Percentiles rank a stretch among this genome's conserved stretches.
phyloP scores from a whole-genome alignment of 2,329 filamentous ascomycete genomes.

The Diplodia sapinea region DNA sequence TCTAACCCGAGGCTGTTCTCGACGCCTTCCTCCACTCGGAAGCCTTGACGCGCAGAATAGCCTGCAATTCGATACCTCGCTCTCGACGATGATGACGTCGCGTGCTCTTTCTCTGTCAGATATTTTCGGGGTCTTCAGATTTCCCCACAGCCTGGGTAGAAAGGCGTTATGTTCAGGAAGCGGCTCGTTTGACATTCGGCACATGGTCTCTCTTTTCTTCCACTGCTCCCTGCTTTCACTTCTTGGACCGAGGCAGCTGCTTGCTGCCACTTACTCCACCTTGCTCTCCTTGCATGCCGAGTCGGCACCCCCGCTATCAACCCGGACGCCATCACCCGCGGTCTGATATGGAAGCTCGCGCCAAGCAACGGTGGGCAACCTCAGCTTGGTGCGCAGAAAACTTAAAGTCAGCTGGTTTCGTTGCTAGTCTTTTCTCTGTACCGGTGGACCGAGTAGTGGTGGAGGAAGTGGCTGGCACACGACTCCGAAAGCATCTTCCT shows the following conservation, averaged over 20 bases:
- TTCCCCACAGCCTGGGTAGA: slow-evolving; percentile 25
- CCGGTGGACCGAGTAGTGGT: slow-evolving; percentile 31
- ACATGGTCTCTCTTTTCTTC: slow-evolving; percentile 29
- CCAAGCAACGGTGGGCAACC: slow-evolving; percentile 18
- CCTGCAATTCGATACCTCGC: slow-evolving; percentile 27
- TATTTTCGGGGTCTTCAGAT: slow-evolving; percentile 26
- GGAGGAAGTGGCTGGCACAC: slow-evolving; percentile 30
- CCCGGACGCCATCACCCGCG: slow-evolving; percentile 24
- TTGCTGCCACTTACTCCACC: slow-evolving; percentile 24
- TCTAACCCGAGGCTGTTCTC: slow-evolving; percentile 15
- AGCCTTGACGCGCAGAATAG: slow-evolving; percentile 15
- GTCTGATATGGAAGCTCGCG: slow-evolving; percentile 29
- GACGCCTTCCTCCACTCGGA: slow-evolving; percentile 5
- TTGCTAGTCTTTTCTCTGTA: slow-evolving; percentile 13
- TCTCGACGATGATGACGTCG: slow-evolving; percentile 30
- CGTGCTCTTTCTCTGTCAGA: slow-evolving; percentile 31
- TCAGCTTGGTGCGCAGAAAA: slow-evolving; percentile 27
- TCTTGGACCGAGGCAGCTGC: slow-evolving; percentile 10
- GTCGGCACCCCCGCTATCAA: slow-evolving; percentile 24
- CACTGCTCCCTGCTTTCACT: slow-evolving; percentile 15
- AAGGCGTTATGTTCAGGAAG: slow-evolving; percentile 30
- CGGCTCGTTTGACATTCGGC: slow-evolving; percentile 27
- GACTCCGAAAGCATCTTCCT: slow-evolving; percentile 25
- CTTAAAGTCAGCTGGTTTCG: slow-evolving; percentile 24
- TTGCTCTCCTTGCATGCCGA: slow-evolving; percentile 18